Base-by-base conservation (phyloP, 345 rosid species). In the Clarkia xantiana region DNA sequence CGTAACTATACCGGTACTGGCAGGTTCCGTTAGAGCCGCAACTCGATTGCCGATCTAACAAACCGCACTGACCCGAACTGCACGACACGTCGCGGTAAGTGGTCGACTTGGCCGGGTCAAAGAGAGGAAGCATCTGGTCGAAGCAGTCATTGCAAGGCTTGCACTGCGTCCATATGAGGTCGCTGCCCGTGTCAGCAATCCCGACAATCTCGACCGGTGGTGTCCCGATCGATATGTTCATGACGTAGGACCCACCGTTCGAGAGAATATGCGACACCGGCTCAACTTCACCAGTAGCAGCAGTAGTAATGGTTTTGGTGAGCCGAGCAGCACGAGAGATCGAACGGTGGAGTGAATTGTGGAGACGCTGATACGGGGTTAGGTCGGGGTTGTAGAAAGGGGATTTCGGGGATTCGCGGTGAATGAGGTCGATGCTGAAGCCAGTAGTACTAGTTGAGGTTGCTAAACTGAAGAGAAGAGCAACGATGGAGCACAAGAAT, bases 111-210 rank as follows among this genome's bases (percentile, higher is more conserved):
- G 45, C 18, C 14, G 75, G 76, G 50, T 69, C 60, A 11, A 82
- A 74, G 14, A 72, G 17, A 2, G 78, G 71, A 55, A 41, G 56
- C 0, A 10, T 49, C 18, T 70, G 78, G 11, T 56, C 0, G 61
- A 45, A 74, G 56, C 82, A 81, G 0, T 57, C 23, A 0, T n/a
- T n/a, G n/a, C n/a, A n/a, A 3, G 4, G 6, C 3, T 22, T 22
- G 65, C 76, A 67, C 48, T 62, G 76, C 3, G 62, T 56, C 76
- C 76, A 67, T 52, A 58, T 52, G 14, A 72, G 53, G 48, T 64
- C 61, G 49, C 70, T 64, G 5, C 60, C 67, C 0, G 64, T 61
- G 49, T 59, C 70, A 9, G 62, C 47, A 0, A 55, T 39, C 25
- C 55, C 65, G 3, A 55, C 2, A 9, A 64, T 16, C 18, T 49